Evolutionary conservation across 2,329 filamentous ascomycete genomes (phyloP).

Genomic region (Elsinoe necatrix): DNA sequence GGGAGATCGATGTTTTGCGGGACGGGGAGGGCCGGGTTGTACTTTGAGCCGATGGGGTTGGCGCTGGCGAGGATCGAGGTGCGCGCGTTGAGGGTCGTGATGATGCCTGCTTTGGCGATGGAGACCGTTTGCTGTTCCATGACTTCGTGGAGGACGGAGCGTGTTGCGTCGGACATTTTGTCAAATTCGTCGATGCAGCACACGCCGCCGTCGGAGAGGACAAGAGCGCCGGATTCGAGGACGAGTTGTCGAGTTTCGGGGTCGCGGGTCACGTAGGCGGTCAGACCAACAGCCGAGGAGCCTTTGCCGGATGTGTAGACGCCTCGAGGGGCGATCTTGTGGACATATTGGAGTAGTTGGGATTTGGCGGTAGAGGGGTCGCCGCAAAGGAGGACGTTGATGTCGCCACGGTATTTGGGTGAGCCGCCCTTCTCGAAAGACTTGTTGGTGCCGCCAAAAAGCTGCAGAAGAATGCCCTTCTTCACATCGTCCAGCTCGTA

Average conservation of each 20-base stretch:
- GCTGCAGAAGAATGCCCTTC: constrained; percentile 91
- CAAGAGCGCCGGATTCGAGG: constrained; percentile 69
- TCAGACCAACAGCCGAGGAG: constrained; percentile 73
- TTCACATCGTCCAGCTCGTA: constrained; percentile 99
- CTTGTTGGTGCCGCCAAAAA: constrained; percentile 97
- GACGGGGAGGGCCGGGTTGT: constrained; percentile 90
- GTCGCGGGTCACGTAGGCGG: constrained; percentile 74
- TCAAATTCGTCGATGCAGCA: constrained; percentile 84
- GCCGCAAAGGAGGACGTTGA: constrained; percentile 93
- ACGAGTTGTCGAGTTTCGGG: constrained; percentile 80
- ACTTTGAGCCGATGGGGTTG: constrained; percentile 96
- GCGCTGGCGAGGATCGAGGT: constrained; percentile 94
- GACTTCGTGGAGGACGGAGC: constrained; percentile 77
- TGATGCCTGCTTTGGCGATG: constrained; percentile 88
- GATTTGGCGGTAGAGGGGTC: constrained; percentile 96
- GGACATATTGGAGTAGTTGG: constrained; percentile 95
- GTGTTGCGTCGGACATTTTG: constrained; percentile 80
- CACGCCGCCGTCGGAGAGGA: constrained; percentile 73
- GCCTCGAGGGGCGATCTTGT: constrained; percentile 90
- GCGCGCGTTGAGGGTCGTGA: constrained; percentile 89
- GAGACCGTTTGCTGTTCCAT: constrained; percentile 85
- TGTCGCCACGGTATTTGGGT: constrained; percentile 91
- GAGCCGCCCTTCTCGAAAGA: constrained; percentile 93
- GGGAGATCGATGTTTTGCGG: constrained; percentile 97
- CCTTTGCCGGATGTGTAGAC: constrained; percentile 76